These are phyloP conservation scores for Eimeria falciformis DNA, from an alignment of 169 alveolate genomes.

Conservation along the genomic window DNA sequence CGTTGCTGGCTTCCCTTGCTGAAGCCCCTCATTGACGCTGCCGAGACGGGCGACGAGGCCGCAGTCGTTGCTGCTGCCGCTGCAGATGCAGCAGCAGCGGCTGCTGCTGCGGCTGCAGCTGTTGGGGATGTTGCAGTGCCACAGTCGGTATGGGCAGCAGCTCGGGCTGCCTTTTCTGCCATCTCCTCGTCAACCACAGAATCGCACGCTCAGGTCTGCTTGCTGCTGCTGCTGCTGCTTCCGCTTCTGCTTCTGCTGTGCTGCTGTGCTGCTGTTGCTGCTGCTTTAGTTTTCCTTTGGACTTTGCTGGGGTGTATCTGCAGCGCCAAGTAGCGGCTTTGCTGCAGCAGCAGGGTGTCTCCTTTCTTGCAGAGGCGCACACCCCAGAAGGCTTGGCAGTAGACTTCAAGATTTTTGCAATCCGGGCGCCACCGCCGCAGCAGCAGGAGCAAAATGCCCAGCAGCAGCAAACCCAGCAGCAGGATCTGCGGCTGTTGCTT, in stretches of 20 bases:
- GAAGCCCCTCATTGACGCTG: neutral
- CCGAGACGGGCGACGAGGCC: neutral
- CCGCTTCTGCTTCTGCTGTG: constrained; percentile 9
- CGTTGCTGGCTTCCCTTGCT: neutral
- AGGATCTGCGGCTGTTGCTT: constrained; percentile 28
- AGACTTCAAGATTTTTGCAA: neutral
- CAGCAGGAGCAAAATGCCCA: constrained; percentile 36
- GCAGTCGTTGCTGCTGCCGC: constrained; percentile 25
- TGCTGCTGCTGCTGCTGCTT: constrained; percentile 42
- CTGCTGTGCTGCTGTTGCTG: constrained; percentile 20
- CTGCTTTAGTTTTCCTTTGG: neutral
- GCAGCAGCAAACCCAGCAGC: constrained; percentile 36
- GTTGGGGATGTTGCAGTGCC: constrained; percentile 10
- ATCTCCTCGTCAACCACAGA: constrained; percentile 49
- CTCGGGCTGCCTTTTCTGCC: constrained; percentile 22
- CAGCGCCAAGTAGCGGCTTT: constrained; percentile 51
- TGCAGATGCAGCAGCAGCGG: neutral
- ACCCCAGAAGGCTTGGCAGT: constrained; percentile 41
- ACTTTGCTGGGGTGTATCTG: neutral
- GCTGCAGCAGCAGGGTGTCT: constrained; percentile 54
- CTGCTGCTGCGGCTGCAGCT: constrained; percentile 38
- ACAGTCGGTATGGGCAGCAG: constrained; percentile 13
- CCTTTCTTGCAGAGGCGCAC: constrained; percentile 9
- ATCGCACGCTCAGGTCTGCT: neutral
- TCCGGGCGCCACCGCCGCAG: constrained; percentile 13